phyloP scores from a whole-genome alignment of 768 basidiomycete genomes.

The Termitomyces sp. region DNA sequence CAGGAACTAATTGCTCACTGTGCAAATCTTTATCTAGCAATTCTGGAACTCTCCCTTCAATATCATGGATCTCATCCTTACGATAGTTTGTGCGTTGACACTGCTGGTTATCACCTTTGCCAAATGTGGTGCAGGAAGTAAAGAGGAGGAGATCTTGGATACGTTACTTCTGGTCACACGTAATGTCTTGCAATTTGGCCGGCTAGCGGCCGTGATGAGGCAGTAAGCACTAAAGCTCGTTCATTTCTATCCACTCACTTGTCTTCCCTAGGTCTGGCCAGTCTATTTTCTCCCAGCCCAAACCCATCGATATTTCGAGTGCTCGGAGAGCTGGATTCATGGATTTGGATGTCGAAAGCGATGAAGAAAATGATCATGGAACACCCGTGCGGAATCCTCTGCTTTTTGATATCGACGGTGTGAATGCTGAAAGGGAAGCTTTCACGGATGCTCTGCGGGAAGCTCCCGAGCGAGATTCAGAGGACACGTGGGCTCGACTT shows the following conservation, averaged over 20 bases:
- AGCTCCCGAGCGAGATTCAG: slow-evolving; percentile 52
- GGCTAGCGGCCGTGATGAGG: slow-evolving; percentile 89
- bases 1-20: neutral
- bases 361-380: slow-evolving; percentile 54
- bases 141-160: slow-evolving; percentile 92
- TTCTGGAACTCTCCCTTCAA: slow-evolving; percentile 97
- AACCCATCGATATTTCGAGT: slow-evolving; percentile 76
- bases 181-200: slow-evolving; percentile 89
- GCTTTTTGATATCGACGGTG: slow-evolving; percentile 48
- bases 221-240: slow-evolving; percentile 53
- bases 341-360: slow-evolving; percentile 69
- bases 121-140: slow-evolving; percentile 76
- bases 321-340: slow-evolving; percentile 65
- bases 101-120: slow-evolving; percentile 84
- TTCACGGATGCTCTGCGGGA: slow-evolving; percentile 59
- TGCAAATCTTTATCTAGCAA: slow-evolving; percentile 51
- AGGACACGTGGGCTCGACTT: slow-evolving; percentile 70
- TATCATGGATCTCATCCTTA: slow-evolving; percentile 82
- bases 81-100: slow-evolving; percentile 85
- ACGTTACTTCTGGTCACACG: slow-evolving; percentile 88
- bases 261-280: slow-evolving; percentile 63
- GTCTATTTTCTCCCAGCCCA: slow-evolving; percentile 83
- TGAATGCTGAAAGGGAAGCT: slow-evolving; percentile 21
- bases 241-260: neutral
- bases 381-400: slow-evolving; percentile 57